Percentiles rank a stretch among this genome's conserved stretches.
Evolutionary conservation across 176 grass and related monocot genomes (phyloP).

Genomic region (Elymus sibiricus): DNA sequence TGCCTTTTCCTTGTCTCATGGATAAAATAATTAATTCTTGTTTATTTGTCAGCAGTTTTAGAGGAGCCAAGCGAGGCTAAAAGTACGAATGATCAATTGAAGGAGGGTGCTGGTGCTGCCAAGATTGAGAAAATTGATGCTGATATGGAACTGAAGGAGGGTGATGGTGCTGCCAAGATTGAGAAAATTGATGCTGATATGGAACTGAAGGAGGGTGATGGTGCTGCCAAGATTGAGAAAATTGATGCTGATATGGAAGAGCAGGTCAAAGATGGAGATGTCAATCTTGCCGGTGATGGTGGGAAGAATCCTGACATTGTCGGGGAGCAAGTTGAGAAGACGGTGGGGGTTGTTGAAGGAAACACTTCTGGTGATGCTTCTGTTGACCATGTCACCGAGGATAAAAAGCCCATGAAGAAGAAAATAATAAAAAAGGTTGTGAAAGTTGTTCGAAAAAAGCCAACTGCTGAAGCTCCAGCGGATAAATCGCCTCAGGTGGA

Average conservation of each 20-base stretch:
- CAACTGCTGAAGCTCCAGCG: conserved; percentile 33
- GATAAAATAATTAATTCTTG: neutral
- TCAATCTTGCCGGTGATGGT: conserved; percentile 13
- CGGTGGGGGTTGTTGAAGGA: conserved; percentile 19
- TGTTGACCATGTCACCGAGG: conserved; percentile 31
- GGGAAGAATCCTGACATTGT: conserved; percentile 28
- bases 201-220: conserved; percentile 17
- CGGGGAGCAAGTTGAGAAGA: conserved; percentile 36
- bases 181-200: conserved; percentile 28
- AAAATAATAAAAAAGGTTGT: conserved; percentile 91
- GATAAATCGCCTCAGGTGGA: conserved; percentile 47
- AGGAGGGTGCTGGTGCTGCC: conserved; percentile 17
- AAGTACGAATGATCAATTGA: conserved; percentile 22
- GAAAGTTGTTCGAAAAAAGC: conserved; percentile 64
- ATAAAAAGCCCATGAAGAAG: conserved; percentile 77
- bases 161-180: conserved; percentile 32
- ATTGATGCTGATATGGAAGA: conserved; percentile 20
- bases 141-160: conserved; percentile 25
- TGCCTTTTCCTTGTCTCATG: neutral
- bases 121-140: conserved; percentile 37
- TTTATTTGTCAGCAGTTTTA: conserved; percentile 29
- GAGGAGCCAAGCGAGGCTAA: conserved; percentile 26
- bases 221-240: conserved; percentile 38
- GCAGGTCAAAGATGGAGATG: conserved; percentile 30
- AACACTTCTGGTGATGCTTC: conserved; percentile 28